These are phyloP conservation scores for Cucumis melo DNA, from an alignment of 306 rosid genomes.

Conservation along the genomic window DNA sequence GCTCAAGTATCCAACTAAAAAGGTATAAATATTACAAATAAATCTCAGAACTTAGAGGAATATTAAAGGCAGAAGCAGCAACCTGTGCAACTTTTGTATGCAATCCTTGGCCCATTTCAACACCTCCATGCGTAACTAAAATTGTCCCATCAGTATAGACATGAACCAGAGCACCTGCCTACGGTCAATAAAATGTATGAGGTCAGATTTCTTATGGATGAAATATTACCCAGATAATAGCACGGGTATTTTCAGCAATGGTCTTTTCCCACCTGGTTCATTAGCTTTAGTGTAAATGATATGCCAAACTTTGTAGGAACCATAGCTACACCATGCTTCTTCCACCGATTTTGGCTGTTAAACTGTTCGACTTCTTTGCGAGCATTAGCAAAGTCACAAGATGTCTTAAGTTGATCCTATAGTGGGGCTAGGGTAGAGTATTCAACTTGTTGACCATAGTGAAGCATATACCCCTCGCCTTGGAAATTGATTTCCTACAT, in stretches of 20 bases:
- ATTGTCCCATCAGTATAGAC: slow-evolving; percentile 97
- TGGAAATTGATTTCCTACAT: slow-evolving; percentile 81
- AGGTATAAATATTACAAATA: not conserved
- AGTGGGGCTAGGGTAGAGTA: slow-evolving; percentile 57
- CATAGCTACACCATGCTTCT: slow-evolving; percentile 84
- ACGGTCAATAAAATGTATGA: slow-evolving; percentile 14
- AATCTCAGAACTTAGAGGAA: slow-evolving; percentile 51
- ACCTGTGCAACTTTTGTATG: slow-evolving; percentile 92
- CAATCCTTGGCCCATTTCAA: slow-evolving; percentile 98
- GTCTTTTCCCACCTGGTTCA: slow-evolving; percentile 65
- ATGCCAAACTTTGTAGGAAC: slow-evolving; percentile 93
- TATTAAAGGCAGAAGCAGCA: slow-evolving; percentile 88
- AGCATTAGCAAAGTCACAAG: slow-evolving; percentile 54
- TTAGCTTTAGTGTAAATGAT: slow-evolving; percentile 66
- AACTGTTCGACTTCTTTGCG: slow-evolving; percentile 52
- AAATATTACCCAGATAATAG: not conserved
- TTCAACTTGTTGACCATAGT: slow-evolving; percentile 67
- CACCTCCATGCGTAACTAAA: slow-evolving; percentile 93
- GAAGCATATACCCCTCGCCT: slow-evolving; percentile 67
- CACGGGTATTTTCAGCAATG: not conserved
- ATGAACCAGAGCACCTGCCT: slow-evolving; percentile 98
- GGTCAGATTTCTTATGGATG: not conserved
- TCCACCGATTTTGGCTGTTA: slow-evolving; percentile 65
- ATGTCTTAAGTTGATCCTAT: slow-evolving; percentile 66
- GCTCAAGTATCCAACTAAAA: not conserved